phyloP scores from a whole-genome alignment of 2,329 filamentous ascomycete genomes.

The Parasarocladium wereldwijsianum region DNA sequence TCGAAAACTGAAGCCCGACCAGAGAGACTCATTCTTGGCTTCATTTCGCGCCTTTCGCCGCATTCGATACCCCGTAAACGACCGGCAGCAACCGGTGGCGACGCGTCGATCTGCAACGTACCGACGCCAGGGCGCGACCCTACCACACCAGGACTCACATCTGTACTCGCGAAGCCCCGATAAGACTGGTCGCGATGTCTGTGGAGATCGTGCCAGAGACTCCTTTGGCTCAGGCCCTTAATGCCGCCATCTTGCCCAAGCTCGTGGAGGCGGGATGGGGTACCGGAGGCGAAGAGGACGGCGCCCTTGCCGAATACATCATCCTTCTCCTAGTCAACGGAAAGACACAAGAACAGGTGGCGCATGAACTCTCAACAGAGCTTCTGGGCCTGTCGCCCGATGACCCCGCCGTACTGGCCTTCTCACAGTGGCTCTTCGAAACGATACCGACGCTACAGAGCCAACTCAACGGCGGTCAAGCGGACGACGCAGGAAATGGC shows the following conservation, averaged over 20 bases:
- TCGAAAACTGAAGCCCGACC: too few relatives aligned
- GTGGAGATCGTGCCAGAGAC: constrained; percentile 64
- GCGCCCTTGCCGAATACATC: constrained; percentile 86
- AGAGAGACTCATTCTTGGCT: too few relatives aligned
- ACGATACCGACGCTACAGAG: constrained; percentile 57
- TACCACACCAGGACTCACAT: background rate
- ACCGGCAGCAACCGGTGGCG: too few relatives aligned
- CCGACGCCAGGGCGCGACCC: too few relatives aligned
- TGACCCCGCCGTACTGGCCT: constrained; percentile 68
- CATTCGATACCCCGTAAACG: too few relatives aligned
- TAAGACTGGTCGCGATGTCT: too few relatives aligned
- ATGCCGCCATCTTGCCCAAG: constrained; percentile 74
- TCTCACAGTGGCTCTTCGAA: constrained; percentile 86
- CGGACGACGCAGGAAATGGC: constrained; percentile 17
- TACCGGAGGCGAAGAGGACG: constrained; percentile 63
- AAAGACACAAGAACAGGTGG: constrained; percentile 82
- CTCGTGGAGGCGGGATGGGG: constrained; percentile 89
- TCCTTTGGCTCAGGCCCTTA: constrained; percentile 73
- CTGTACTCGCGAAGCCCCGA: too few relatives aligned
- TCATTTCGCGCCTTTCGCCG: background rate
- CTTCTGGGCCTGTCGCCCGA: constrained; percentile 70
- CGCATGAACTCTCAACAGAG: constrained; percentile 74
- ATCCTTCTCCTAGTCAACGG: constrained; percentile 94
- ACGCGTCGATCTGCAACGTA: background rate
- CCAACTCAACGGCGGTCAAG: constrained; percentile 38